Percentiles rank a stretch among this genome's conserved stretches.
Evolutionary conservation across 2,329 filamentous ascomycete genomes (phyloP).

Genomic region (Tolypocladium cylindrosporum): DNA sequence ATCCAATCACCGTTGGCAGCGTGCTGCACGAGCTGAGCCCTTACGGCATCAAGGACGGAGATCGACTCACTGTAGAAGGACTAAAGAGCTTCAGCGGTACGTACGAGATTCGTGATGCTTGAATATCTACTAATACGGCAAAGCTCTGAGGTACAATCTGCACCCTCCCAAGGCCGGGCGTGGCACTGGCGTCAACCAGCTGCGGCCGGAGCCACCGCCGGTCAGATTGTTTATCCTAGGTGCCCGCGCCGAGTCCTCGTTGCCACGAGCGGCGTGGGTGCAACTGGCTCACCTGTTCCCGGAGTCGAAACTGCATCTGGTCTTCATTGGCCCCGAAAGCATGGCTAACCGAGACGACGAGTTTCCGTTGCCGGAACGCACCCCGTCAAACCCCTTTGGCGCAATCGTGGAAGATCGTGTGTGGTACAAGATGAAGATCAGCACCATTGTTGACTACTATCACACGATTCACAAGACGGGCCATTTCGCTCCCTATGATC

Average conservation of each 20-base stretch:
- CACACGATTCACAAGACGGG: constrained; percentile 89
- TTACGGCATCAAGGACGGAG: constrained; percentile 67
- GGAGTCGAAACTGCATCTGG: constrained; percentile 76
- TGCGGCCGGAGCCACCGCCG: constrained; percentile 76
- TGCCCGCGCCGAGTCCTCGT: constrained; percentile 91
- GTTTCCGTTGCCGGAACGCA: constrained; percentile 81
- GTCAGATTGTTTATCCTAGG: constrained; percentile 89
- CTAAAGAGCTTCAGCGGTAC: constrained; percentile 87
- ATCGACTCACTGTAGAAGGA: constrained; percentile 75
- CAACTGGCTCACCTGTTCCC: constrained; percentile 94
- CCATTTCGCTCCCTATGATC: constrained; percentile 88
- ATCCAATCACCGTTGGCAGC: constrained; percentile 84
- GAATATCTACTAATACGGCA: background rate
- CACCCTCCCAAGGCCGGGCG: constrained; percentile 78
- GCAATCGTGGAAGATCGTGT: constrained; percentile 89
- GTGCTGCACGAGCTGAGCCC: constrained; percentile 91
- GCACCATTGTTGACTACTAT: constrained; percentile 96
- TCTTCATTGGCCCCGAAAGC: constrained; percentile 92
- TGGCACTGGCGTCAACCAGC: constrained; percentile 62
- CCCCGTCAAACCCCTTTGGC: constrained; percentile 79
- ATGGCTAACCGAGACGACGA: constrained; percentile 92
- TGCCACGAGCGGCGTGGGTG: constrained; percentile 88
- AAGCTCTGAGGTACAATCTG: constrained; percentile 84
- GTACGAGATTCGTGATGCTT: constrained; percentile 20
- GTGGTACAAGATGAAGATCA: constrained; percentile 86